Conservation (phyloP, 108 stramenopile genomes). For the Nitzschia sp. region DNA sequence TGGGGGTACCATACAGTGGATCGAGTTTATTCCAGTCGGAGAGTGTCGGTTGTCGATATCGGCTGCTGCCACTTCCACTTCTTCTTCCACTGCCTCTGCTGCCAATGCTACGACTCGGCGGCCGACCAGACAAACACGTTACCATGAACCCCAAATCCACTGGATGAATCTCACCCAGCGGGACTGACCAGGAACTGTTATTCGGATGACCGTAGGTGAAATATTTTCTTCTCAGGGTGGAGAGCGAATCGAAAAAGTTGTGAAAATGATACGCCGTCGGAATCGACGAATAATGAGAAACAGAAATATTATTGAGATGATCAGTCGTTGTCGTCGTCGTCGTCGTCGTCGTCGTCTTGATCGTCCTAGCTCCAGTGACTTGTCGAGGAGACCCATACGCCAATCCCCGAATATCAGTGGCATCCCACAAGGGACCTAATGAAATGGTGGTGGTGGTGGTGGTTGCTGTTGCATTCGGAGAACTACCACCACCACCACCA, state of each 20-base stretch:
- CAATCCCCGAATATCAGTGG: constrained; percentile 28
- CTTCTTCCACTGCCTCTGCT: neutral
- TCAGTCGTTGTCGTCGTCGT: constrained; percentile 33
- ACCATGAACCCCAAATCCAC: neutral
- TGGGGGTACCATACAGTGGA: neutral
- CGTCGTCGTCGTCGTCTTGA: neutral
- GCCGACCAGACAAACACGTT: neutral
- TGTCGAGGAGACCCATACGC: constrained; percentile 5
- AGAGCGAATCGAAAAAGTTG: constrained; percentile 43
- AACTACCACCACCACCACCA: neutral
- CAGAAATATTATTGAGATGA: too few species aligned
- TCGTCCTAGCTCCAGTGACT: neutral
- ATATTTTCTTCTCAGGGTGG: constrained; percentile 44
- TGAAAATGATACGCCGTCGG: constrained; percentile 54
- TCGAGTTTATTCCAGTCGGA: neutral
- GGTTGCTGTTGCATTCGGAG: neutral
- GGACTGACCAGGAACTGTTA: neutral
- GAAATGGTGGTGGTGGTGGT: neutral
- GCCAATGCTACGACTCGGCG: neutral
- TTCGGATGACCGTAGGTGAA: constrained; percentile 46
- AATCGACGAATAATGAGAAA: constrained; percentile 6
- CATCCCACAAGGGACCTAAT: constrained; percentile 24
- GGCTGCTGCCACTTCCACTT: too few species aligned
- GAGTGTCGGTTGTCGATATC: too few species aligned
- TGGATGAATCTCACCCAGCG: neutral